Conservation (phyloP, 2,329 filamentous ascomycete genomes). For the Blumeria graminis region DNA sequence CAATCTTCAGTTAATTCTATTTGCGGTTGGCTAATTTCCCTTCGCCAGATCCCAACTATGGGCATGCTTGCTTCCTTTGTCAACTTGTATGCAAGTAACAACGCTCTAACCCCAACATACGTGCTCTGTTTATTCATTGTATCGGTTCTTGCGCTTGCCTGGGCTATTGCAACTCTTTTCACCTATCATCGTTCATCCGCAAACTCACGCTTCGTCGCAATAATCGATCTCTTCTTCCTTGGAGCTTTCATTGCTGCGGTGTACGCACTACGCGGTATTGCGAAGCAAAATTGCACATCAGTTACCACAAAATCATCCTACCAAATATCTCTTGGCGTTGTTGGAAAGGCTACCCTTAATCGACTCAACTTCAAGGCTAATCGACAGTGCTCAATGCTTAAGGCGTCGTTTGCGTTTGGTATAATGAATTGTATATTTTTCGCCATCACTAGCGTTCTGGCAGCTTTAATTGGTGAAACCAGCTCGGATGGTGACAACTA, state of each 20-base stretch:
- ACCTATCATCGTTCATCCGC: constrained; percentile 35
- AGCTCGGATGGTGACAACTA: constrained; percentile 6
- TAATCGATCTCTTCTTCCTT: constrained; percentile 36
- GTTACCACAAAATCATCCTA: constrained; percentile 26
- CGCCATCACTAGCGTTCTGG: constrained; percentile 49
- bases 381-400: constrained; percentile 78
- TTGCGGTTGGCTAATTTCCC: not conserved
- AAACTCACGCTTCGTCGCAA: constrained; percentile 35
- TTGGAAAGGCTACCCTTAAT: constrained; percentile 29
- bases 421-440: constrained; percentile 78
- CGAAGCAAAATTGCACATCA: constrained; percentile 40
- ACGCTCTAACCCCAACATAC: constrained; percentile 34
- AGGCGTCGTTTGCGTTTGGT: constrained; percentile 66
- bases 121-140: constrained; percentile 46
- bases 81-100: constrained; percentile 29
- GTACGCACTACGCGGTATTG: constrained; percentile 33
- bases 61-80: constrained; percentile 46
- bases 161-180: constrained; percentile 41
- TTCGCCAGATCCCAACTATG: constrained; percentile 32
- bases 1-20: not conserved
- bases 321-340: constrained; percentile 34
- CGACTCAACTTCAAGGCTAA: constrained; percentile 30
- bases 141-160: constrained; percentile 34
- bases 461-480: constrained; percentile 19
- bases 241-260: constrained; percentile 39